A percentile compares a stretch with the other conserved stretches of the same genome.
These are phyloP conservation scores for Trichoderma semiorbis DNA, from an alignment of 2,329 filamentous ascomycete genomes.

Conservation along the genomic window DNA sequence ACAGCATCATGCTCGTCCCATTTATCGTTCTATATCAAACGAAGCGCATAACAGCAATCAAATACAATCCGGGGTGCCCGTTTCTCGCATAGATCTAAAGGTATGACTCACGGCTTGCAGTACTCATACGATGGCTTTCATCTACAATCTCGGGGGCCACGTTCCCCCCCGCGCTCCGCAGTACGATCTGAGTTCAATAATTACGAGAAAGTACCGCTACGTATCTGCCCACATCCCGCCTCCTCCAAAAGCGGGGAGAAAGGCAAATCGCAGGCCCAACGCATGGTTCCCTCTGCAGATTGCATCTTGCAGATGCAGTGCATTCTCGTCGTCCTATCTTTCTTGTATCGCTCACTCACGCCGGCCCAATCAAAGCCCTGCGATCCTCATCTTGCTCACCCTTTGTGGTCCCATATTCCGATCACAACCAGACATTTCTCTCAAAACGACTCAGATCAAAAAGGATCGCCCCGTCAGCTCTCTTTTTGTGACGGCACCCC, in stretches of 20 bases:
- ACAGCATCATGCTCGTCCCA: neutral
- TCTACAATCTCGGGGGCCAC: neutral
- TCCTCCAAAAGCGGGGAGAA: conserved; percentile 4
- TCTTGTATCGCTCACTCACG: neutral
- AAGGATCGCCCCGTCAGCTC: neutral
- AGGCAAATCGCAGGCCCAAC: neutral
- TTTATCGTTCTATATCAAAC: neutral
- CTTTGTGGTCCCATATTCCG: neutral
- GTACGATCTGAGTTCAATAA: neutral
- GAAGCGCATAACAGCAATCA: neutral
- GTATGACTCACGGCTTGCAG: neutral
- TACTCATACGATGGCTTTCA: neutral
- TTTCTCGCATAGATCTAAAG: neutral
- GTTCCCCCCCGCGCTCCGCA: neutral
- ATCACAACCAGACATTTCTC: neutral
- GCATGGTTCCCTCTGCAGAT: neutral
- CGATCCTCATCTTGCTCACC: neutral
- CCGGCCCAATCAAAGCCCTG: neutral
- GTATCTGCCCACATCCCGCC: neutral
- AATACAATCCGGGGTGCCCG: neutral
- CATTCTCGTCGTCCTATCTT: neutral
- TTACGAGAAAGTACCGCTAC: neutral
- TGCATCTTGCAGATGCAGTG: neutral
- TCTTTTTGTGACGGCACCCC: neutral
- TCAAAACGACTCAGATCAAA: neutral